Base-by-base conservation (phyloP, 768 basidiomycete genomes). In the Lactarius trivialis region DNA sequence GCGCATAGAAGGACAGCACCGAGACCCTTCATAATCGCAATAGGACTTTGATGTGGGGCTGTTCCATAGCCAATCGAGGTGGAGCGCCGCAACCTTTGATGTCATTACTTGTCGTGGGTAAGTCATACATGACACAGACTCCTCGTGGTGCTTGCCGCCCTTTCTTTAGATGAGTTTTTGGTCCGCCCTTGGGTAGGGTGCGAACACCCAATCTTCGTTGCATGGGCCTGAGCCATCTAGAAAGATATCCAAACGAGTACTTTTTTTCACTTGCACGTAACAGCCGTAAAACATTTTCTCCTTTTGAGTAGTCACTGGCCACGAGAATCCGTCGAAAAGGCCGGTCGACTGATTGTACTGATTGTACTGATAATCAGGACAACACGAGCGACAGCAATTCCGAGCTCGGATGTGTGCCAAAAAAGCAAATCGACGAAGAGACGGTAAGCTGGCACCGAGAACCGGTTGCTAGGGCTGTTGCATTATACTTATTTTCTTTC, bases 21-120 rank as follows among this genome's bases (percentile, higher is more conserved):
- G 32, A 36, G 50, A 37, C 34, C 28, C 26, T 15, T 32, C 34
- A 49, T 34, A 33, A 48, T 8, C 2, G 11, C n/a, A 36, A 37
- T 37, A 58, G 62, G 62, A 60, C 45, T 63, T 63, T 63, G 53
- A 15, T 12, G 62, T 63, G 62, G 58, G 58, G 62, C 62, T 26
- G 19, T n/a, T 43, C 36, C n/a, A 32, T 12, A 7, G 7, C 54
- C 49, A 26, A 43, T 55, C 41, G 43, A 24, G 12, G 21, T 45
- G 45, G 37, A 49, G 50, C 30, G 28, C 34, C 36, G 15, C 26
- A 28, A 30, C 26, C 24, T 37, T 48, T 60, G 62, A 60, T 58
- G 62, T 63, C 58, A 63, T 59, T 7, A 43, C 45, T 21, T 33
- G 30, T 19, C 28, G 52, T 39, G 21, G 51, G 56, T 50, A 41